Conservation (phyloP, 495 filamentous ascomycete species). For the Hypoxylon rickii region DNA sequence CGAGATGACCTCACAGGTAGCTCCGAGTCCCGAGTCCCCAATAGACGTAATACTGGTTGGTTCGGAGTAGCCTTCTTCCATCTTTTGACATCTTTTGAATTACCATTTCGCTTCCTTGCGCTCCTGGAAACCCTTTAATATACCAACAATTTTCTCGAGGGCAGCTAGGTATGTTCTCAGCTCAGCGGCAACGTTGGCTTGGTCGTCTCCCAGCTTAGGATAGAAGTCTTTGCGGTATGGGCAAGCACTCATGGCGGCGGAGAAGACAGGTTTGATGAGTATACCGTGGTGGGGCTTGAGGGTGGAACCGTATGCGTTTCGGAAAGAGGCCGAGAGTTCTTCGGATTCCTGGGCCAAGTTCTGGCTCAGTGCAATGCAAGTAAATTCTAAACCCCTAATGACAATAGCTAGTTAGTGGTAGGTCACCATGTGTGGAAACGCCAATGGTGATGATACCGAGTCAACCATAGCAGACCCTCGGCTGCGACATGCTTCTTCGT, state of each 20-base stretch:
- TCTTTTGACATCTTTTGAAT: conserved; percentile 9
- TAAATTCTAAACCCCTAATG: conserved; percentile 87
- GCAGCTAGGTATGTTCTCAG: conserved; percentile 71
- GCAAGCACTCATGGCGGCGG: conserved; percentile 85
- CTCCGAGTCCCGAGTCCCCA: too few relatives aligned
- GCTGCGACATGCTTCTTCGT: conserved; percentile 81
- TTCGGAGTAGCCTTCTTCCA: too few relatives aligned
- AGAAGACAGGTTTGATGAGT: conserved; percentile 86
- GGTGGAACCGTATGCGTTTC: conserved; percentile 76
- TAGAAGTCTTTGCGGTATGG: conserved; percentile 94
- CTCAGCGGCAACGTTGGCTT: conserved; percentile 61
- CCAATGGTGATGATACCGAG: conserved; percentile 62
- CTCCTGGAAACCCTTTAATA: conserved; percentile 74
- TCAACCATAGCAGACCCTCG: conserved; percentile 90
- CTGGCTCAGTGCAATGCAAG: conserved; percentile 75
- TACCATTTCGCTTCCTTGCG: conserved; percentile 75
- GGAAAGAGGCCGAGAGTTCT: conserved; percentile 87
- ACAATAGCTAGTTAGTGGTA: conserved; percentile 6
- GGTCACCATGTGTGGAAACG: neutral
- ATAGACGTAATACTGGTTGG: too few relatives aligned
- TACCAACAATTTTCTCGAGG: conserved; percentile 72
- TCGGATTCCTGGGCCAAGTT: conserved; percentile 68
- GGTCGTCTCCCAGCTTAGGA: conserved; percentile 73
- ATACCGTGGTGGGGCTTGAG: conserved; percentile 91
- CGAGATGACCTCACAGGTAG: too few relatives aligned